These are phyloP conservation scores for Babesia microti DNA, from an alignment of 169 alveolate species.

Conservation along the genomic window DNA sequence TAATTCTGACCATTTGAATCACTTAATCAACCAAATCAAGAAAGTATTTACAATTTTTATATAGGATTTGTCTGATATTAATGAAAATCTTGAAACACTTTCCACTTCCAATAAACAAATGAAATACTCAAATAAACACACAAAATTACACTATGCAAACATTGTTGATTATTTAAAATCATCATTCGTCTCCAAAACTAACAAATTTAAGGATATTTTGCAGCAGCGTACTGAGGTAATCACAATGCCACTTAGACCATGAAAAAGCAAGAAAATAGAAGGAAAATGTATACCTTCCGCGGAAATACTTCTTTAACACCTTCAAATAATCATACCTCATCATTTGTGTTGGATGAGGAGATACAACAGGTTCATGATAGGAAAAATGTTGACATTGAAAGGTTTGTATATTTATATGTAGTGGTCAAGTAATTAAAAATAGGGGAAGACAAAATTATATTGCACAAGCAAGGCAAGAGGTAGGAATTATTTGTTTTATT, in stretches of 20 bases:
- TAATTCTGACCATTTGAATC: conserved; percentile 28
- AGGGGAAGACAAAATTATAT: conserved; percentile 15
- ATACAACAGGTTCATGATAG: conserved; percentile 28
- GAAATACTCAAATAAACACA: conserved; percentile 18
- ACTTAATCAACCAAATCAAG: conserved; percentile 32
- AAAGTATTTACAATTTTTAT: conserved; percentile 18
- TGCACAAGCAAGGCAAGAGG: conserved; percentile 26
- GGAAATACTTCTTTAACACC: conserved; percentile 18
- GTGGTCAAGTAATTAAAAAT: background rate
- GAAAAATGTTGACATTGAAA: conserved; percentile 36
- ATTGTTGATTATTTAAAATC: conserved; percentile 26
- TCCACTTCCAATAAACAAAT: conserved; percentile 2
- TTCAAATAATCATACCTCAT: too few relatives aligned
- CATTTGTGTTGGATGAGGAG: conserved; percentile 4
- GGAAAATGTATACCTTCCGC: conserved; percentile 49
- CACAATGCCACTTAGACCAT: conserved; percentile 18
- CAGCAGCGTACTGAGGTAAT: conserved; percentile 51
- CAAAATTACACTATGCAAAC: conserved; percentile 27
- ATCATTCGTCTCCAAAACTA: conserved; percentile 34
- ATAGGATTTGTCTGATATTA: too few relatives aligned
- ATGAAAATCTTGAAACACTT: conserved; percentile 28
- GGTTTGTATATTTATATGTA: conserved; percentile 5
- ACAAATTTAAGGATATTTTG: conserved; percentile 50
- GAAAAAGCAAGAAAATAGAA: conserved; percentile 53
- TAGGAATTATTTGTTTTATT: too few relatives aligned